Base-by-base conservation (phyloP, 78 protist genomes). In the Dictyostelium firmibasis region DNA sequence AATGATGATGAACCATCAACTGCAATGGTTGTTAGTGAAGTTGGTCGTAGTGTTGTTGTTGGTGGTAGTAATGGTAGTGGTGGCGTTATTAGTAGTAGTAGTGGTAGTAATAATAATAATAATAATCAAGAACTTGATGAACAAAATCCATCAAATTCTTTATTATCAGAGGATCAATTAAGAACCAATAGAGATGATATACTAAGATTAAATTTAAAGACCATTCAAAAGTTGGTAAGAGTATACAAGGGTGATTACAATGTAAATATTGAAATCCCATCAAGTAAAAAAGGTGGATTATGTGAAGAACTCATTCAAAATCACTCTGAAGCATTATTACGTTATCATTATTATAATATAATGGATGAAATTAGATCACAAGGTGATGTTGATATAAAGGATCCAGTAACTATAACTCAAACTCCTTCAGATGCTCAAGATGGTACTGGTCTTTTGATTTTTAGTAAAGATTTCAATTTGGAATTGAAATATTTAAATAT, bases 171-270 rank as follows among this genome's bases (percentile, higher is more conserved):
- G 41, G 85, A 50, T 14, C 85, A 43, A 29, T 18, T 31, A 25
- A n/a, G 70, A 50, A 16, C 27, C 8, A 81, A 81, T 50, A 43
- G 70, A 50, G 85, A 81, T 4, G 85, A 81, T 31, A n/a, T 81
- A 31, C 36, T 81, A 4, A 23, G 85, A 50, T 29, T 81, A 31
- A 81, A 81, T 50, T 36, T 81, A 13, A 81, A 81, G 5, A 81
- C 85, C 2, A 81, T 81, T 50, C 85, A 81, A 50, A 81, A 81
- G 31, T 31, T 81, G 13, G 85, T 81, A 20, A 20, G 85, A 13
- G 85, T 81, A 16, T 81, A 81, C 29, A 81, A 81, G 16, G 85
- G 85, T 81, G 85, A 81, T 31, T 81, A 50, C 29, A 81, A 81
- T 50, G 85, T 81, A 41, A 81, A 81, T 3, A 81, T 81, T 31